Evolutionary conservation across 306 rosid species (phyloP).

Genomic region (Rosa rugosa): DNA sequence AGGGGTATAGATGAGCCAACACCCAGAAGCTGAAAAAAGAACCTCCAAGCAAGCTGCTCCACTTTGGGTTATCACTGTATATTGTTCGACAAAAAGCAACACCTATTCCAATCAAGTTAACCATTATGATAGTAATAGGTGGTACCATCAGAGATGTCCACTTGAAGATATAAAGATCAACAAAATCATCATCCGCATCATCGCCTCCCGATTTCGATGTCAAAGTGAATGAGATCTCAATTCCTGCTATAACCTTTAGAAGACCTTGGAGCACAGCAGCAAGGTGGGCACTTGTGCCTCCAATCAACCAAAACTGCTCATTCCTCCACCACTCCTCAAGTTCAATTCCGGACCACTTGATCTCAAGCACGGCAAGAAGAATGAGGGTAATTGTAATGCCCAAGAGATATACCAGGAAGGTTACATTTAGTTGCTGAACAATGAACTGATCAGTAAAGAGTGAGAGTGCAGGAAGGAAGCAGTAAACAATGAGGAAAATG

Average conservation of each 20-base stretch:
- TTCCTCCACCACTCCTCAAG: slow-evolving; percentile 88
- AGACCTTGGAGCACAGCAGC: slow-evolving; percentile 81
- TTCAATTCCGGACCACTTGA: slow-evolving; percentile 75
- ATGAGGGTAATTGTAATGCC: slow-evolving; percentile 67
- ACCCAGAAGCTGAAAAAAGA: slow-evolving; percentile 83
- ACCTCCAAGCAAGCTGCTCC: slow-evolving; percentile 71
- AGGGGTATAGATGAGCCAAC: slow-evolving; percentile 67
- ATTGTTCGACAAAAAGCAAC: slow-evolving; percentile 54
- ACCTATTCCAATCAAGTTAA: slow-evolving; percentile 57
- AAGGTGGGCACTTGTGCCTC: slow-evolving; percentile 85
- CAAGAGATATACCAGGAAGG: slow-evolving; percentile 62
- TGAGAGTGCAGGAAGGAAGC: slow-evolving; percentile 82
- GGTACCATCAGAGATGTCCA: slow-evolving; percentile 72
- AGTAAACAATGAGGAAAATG: slow-evolving; percentile 67
- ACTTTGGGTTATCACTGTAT: slow-evolving; percentile 46
- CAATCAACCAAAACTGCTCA: slow-evolving; percentile 82
- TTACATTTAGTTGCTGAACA: slow-evolving; percentile 53
- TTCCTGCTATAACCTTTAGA: slow-evolving; percentile 68
- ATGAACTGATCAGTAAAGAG: slow-evolving; percentile 70
- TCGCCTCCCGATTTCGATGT: slow-evolving; percentile 68
- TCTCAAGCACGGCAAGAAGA: slow-evolving; percentile 61
- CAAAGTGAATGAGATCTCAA: slow-evolving; percentile 73
- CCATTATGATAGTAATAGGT: slow-evolving; percentile 68
- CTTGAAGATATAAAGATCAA: slow-evolving; percentile 60
- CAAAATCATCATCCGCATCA: slow-evolving; percentile 56